phyloP scores from a whole-genome alignment of 2,329 filamentous ascomycete genomes.

The Boeremia lycopersici region DNA sequence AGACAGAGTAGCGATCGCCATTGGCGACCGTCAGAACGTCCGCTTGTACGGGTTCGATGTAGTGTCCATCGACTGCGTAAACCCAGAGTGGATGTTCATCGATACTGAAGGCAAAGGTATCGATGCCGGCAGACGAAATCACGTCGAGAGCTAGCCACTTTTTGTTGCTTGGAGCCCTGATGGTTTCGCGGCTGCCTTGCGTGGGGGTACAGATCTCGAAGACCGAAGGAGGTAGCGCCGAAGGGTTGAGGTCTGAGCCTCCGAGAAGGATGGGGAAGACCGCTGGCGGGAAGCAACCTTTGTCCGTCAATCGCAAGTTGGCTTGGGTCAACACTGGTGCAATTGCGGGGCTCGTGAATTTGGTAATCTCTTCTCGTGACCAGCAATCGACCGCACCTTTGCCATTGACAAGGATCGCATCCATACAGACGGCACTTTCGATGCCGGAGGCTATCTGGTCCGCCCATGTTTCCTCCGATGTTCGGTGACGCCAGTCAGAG shows the following conservation, averaged over 20 bases:
- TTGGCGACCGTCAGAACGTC: slow-evolving; percentile 57
- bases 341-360: slow-evolving; percentile 43
- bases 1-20: slow-evolving; percentile 61
- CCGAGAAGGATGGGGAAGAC: slow-evolving; percentile 49
- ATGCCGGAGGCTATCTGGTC: slow-evolving; percentile 54
- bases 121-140: slow-evolving; percentile 59
- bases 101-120: slow-evolving; percentile 56
- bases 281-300: slow-evolving; percentile 52
- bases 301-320: slow-evolving; percentile 48
- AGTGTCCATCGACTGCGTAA: slow-evolving; percentile 61
- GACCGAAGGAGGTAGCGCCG: slow-evolving; percentile 20
- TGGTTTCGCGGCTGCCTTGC: slow-evolving; percentile 52
- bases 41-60: slow-evolving; percentile 59
- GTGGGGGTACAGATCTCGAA: slow-evolving; percentile 54
- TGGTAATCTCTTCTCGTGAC: slow-evolving; percentile 51
- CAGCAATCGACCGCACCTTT: slow-evolving; percentile 63
- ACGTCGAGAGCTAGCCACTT: slow-evolving; percentile 62
- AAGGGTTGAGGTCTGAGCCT: slow-evolving; percentile 6
- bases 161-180: slow-evolving; percentile 47
- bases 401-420: slow-evolving; percentile 67
- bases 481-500: slow-evolving; percentile 63
- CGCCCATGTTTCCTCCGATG: slow-evolving; percentile 56
- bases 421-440: slow-evolving; percentile 61
- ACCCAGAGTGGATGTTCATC: slow-evolving; percentile 62
- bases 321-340: slow-evolving; percentile 37